Evolutionary conservation across 768 basidiomycete genomes (phyloP).

Genomic region (Sporobolomyces phaffii): DNA sequence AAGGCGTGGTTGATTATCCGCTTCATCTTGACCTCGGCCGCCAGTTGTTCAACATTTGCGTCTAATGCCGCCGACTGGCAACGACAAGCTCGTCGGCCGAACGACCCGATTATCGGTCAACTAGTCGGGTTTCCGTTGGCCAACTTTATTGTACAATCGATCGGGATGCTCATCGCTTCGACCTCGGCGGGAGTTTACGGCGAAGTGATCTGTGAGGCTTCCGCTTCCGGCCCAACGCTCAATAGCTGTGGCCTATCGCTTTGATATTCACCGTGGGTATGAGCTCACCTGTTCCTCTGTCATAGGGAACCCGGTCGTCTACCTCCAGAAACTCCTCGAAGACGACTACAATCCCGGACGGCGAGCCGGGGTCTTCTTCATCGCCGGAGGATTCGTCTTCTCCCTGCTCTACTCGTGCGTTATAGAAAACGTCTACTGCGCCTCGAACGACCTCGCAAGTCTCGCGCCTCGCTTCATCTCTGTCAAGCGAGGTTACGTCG

Average conservation of each 20-base stretch:
- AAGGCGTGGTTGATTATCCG: conserved; percentile 71
- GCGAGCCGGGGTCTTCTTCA: conserved; percentile 43
- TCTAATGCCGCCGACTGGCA: conserved; percentile 43
- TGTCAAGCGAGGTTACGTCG: conserved; percentile 39
- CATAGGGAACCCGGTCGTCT: conserved; percentile 43
- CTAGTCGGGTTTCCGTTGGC: conserved; percentile 43
- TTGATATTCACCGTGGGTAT: too few species aligned
- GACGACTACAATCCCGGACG: conserved; percentile 41
- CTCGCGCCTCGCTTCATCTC: conserved; percentile 40
- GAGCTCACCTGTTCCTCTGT: too few species aligned
- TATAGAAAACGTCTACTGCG: conserved; percentile 39
- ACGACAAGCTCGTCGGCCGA: conserved; percentile 35
- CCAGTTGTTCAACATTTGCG: conserved; percentile 42
- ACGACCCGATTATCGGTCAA: conserved; percentile 42
- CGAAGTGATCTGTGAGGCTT: conserved; percentile 6
- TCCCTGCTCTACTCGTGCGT: conserved; percentile 40
- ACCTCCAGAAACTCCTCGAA: conserved; percentile 40
- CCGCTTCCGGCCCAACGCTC: too few species aligned
- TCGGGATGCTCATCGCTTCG: conserved; percentile 42
- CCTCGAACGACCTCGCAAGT: conserved; percentile 40
- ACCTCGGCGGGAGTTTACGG: conserved; percentile 37
- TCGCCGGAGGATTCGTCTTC: conserved; percentile 41
- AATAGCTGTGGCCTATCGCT: too few species aligned
- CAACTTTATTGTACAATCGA: conserved; percentile 41
- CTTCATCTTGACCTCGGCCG: conserved; percentile 59